Base-by-base conservation (phyloP, 2,329 filamentous ascomycete genomes). In the Ilyonectria robusta region DNA sequence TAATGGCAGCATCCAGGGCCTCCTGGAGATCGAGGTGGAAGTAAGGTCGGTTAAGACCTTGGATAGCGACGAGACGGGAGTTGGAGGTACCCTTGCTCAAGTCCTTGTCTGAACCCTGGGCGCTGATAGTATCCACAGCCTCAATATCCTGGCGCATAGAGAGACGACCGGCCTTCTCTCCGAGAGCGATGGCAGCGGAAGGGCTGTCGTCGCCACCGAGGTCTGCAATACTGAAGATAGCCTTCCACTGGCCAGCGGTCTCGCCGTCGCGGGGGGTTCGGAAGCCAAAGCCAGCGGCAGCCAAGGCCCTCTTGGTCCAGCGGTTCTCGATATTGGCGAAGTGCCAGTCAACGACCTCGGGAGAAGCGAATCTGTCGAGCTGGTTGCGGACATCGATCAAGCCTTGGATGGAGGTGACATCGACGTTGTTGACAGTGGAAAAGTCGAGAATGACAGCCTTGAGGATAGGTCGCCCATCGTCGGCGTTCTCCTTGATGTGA, bases 141-240 rank as follows among this genome's bases (percentile, higher is more conserved):
- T 80, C 79, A 15, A 77, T 72, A 13, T 80, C 79, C 40, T 76
- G 66, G 17, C 72, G 65, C 17, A 71, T 3, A 19, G 72, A 65
- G 10, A 65, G 23, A 13, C 63, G 68, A 35, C 68, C 70, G 44
- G 66, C 81, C 62, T 87, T 83, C 73, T 95, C 92, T 0, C 92
- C 92, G 3, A 85, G 84, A 0, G 88, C 88, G 1, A 91, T 91
- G 29, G 77, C 77, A 13, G 72, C 72, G 9, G 78, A 74, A 1
- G 92, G 93, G 19, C 91, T 94, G 62, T 91, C 84, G 1, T 84
- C 83, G 10, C 94, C 92, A 66, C 94, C 90, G 58, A 97, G 89
- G 76, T 97, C 94, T 1, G 95, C 94, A 37, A 98, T 95, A 77
- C 90, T 94, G 86, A 98, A 98, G 73, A 98, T 95, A 23, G 94